A percentile compares a stretch with the other conserved stretches of the same genome.
These are phyloP conservation scores for Suhomyces yuchorum DNA, from an alignment of 1,139 yeast species.

Conservation along the genomic window DNA sequence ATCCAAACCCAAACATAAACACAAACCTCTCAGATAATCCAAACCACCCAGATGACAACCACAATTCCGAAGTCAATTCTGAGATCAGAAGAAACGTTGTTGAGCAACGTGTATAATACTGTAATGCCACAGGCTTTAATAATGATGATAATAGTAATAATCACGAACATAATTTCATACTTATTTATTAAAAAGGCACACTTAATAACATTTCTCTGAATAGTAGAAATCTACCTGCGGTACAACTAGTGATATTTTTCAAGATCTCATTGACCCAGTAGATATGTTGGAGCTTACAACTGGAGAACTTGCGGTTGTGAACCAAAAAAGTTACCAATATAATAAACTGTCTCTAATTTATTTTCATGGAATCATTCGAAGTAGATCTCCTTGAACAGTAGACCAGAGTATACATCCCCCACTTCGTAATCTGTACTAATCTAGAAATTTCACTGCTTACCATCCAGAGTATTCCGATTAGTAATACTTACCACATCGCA, in stretches of 20 bases:
- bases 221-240: background rate
- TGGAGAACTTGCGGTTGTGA: too few relatives aligned
- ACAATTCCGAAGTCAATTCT: constrained; percentile 1
- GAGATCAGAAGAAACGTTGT: constrained; percentile 24
- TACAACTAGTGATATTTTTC: background rate
- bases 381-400: too few relatives aligned
- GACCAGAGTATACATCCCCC: too few relatives aligned
- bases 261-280: too few relatives aligned
- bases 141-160: background rate
- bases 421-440: too few relatives aligned
- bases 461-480: too few relatives aligned
- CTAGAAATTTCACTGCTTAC: too few relatives aligned
- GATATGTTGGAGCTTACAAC: too few relatives aligned
- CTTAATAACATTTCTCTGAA: background rate
- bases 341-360: too few relatives aligned
- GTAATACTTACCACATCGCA: too few relatives aligned
- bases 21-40: background rate
- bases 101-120: constrained; percentile 30
- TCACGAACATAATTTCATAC: background rate
- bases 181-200: background rate
- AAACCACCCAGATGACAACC: background rate
- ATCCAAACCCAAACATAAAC: background rate
- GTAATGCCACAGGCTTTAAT: background rate
- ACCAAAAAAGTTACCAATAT: too few relatives aligned
- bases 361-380: too few relatives aligned